Evolutionary conservation across 768 basidiomycete genomes (phyloP).

Genomic region (Gautieria morchelliformis): DNA sequence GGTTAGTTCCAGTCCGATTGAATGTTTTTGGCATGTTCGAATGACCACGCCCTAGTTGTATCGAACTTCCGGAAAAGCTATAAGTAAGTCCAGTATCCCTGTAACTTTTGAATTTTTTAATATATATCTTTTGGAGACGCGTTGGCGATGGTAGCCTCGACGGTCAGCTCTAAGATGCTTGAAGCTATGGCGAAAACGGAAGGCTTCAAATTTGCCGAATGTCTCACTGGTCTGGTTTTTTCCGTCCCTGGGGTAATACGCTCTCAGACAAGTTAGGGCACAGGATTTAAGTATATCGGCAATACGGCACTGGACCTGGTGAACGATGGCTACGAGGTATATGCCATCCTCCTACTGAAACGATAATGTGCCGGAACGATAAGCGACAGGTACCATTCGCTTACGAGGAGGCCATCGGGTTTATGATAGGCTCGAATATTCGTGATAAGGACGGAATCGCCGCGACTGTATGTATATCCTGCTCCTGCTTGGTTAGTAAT

Average conservation of each 20-base stretch:
- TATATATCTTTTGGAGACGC: constrained; percentile 32
- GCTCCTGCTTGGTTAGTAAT: background rate
- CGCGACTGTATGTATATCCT: constrained; percentile 45
- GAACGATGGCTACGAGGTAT: constrained; percentile 53
- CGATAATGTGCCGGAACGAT: background rate
- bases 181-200: constrained; percentile 64
- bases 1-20: background rate
- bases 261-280: constrained; percentile 10
- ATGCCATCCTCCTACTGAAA: background rate
- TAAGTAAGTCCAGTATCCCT: constrained; percentile 22
- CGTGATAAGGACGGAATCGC: constrained; percentile 86
- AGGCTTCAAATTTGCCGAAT: constrained; percentile 79
- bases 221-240: constrained; percentile 56
- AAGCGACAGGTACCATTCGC: constrained; percentile 42
- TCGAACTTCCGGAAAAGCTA: constrained; percentile 33
- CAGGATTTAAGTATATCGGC: constrained; percentile 87
- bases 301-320: constrained; percentile 67
- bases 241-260: constrained; percentile 10
- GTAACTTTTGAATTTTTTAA: background rate
- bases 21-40: background rate
- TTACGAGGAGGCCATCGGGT: constrained; percentile 91
- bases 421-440: constrained; percentile 72
- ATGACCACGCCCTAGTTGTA: constrained; percentile 17
- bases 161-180: constrained; percentile 87
- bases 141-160: constrained; percentile 80